These are phyloP conservation scores for Ogataea hybrid DNA, from an alignment of 1,139 yeast species.

Conservation along the genomic window DNA sequence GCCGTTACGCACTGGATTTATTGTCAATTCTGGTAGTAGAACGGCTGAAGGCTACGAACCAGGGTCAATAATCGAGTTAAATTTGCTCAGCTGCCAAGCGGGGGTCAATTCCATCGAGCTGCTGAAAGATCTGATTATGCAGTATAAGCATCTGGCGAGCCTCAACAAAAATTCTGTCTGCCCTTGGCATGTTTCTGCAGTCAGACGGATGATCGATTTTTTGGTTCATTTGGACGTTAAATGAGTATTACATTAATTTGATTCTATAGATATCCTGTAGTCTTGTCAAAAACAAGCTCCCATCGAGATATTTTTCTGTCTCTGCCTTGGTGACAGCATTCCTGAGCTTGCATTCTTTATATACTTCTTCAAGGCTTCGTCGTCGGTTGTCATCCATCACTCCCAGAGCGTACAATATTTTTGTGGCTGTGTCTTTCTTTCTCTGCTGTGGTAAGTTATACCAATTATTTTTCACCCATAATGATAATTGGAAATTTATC, in stretches of 20 bases:
- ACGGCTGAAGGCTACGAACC: constrained; percentile 21
- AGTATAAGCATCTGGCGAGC: constrained; percentile 51
- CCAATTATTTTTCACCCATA: constrained; percentile 15
- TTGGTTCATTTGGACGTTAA: constrained; percentile 41
- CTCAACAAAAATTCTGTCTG: constrained; percentile 46
- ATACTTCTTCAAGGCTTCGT: constrained; percentile 7
- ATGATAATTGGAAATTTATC: constrained; percentile 13
- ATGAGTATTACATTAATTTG: constrained; percentile 7
- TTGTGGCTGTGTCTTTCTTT: not conserved
- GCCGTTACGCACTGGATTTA: constrained; percentile 70
- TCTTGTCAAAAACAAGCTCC: not conserved
- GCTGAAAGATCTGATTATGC: constrained; percentile 59
- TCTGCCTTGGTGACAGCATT: constrained; percentile 1
- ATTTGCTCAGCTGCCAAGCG: constrained; percentile 66
- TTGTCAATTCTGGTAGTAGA: constrained; percentile 41
- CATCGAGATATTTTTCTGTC: not conserved
- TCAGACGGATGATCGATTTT: constrained; percentile 56
- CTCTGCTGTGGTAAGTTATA: not conserved
- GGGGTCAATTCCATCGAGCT: constrained; percentile 55
- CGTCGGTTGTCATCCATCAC: constrained; percentile 8
- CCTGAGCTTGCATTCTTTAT: constrained; percentile 5
- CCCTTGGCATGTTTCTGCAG: constrained; percentile 89
- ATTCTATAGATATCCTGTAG: constrained; percentile 2
- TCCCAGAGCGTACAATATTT: constrained; percentile 5
- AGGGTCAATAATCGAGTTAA: constrained; percentile 49